phyloP scores from a whole-genome alignment of 139 green algal genomes.

The Dunaliella primolecta region DNA sequence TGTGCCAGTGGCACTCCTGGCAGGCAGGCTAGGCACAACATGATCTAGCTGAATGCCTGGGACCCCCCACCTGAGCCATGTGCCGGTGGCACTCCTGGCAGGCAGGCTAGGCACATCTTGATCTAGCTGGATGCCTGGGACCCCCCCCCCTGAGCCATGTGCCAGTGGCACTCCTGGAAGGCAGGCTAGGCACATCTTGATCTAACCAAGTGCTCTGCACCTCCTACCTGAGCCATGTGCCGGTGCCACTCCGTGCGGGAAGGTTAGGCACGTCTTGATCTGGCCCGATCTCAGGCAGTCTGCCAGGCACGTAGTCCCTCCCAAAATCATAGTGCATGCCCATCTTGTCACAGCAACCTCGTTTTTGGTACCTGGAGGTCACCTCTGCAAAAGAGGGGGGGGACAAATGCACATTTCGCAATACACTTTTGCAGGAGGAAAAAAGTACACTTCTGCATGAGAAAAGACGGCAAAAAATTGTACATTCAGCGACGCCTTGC shows the following conservation, averaged over 20 bases:
- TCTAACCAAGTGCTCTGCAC: too few species aligned
- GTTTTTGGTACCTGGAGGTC: not conserved
- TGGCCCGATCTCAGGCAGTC: slow-evolving; percentile 10
- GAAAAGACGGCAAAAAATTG: not conserved
- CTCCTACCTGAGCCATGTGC: slow-evolving; percentile 31
- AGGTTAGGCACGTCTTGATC: slow-evolving; percentile 33
- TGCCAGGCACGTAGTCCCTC: slow-evolving; percentile 22
- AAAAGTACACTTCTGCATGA: not conserved
- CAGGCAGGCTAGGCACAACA: too few species aligned
- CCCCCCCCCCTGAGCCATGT: too few species aligned
- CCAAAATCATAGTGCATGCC: slow-evolving; percentile 27
- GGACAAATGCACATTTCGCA: slow-evolving; percentile 9
- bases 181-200: too few species aligned
- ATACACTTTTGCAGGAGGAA: not conserved
- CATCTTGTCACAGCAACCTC: not conserved
- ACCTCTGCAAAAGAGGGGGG: not conserved
- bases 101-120: slow-evolving; percentile 40
- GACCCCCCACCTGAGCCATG: slow-evolving; percentile 25
- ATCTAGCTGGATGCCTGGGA: not conserved
- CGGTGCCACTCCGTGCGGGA: slow-evolving; percentile 35
- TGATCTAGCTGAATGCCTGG: too few species aligned
- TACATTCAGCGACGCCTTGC: not conserved
- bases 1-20: too few species aligned
- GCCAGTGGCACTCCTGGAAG: too few species aligned
- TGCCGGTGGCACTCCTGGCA: slow-evolving; percentile 32